phyloP scores from a whole-genome alignment of 768 basidiomycete species.

The Leucosporidium scottii region DNA sequence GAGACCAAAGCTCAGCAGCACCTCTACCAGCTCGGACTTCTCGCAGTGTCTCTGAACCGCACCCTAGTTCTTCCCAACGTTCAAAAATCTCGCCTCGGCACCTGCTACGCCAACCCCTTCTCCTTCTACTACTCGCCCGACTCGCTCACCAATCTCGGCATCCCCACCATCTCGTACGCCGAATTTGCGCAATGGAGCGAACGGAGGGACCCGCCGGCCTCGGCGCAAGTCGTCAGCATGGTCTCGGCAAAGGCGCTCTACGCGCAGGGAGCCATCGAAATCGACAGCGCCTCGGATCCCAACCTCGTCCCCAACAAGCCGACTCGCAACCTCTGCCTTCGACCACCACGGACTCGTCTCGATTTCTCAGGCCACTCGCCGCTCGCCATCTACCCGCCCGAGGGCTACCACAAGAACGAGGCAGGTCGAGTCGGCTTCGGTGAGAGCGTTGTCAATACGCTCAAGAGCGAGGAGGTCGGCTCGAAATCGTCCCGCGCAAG shows the following conservation, averaged over 20 bases:
- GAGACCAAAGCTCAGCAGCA: slow-evolving; percentile 57
- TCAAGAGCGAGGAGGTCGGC: slow-evolving; percentile 28
- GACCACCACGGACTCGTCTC: slow-evolving; percentile 30
- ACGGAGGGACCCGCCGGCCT: slow-evolving; percentile 38
- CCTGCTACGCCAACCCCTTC: slow-evolving; percentile 52
- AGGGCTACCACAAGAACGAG: slow-evolving; percentile 31
- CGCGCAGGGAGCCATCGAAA: slow-evolving; percentile 33
- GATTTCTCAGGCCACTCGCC: slow-evolving; percentile 35
- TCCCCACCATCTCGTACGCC: slow-evolving; percentile 42
- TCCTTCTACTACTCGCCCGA: slow-evolving; percentile 47
- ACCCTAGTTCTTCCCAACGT: slow-evolving; percentile 60
- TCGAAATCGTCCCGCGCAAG: slow-evolving; percentile 20
- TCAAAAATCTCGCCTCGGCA: slow-evolving; percentile 52
- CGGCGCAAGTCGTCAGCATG: slow-evolving; percentile 46
- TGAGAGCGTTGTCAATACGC: slow-evolving; percentile 36
- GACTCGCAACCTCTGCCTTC: slow-evolving; percentile 37
- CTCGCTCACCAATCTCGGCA: slow-evolving; percentile 40
- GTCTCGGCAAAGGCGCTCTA: slow-evolving; percentile 26
- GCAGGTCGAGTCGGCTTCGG: slow-evolving; percentile 31
- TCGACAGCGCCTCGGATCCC: slow-evolving; percentile 34
- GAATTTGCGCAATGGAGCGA: slow-evolving; percentile 46
- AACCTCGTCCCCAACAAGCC: slow-evolving; percentile 31
- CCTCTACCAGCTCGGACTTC: slow-evolving; percentile 50
- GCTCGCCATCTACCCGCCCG: slow-evolving; percentile 35
- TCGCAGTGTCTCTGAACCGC: slow-evolving; percentile 51